Evolutionary conservation across 495 filamentous ascomycete genomes (phyloP).

Genomic region (Aspergillus carlsbadensis): DNA sequence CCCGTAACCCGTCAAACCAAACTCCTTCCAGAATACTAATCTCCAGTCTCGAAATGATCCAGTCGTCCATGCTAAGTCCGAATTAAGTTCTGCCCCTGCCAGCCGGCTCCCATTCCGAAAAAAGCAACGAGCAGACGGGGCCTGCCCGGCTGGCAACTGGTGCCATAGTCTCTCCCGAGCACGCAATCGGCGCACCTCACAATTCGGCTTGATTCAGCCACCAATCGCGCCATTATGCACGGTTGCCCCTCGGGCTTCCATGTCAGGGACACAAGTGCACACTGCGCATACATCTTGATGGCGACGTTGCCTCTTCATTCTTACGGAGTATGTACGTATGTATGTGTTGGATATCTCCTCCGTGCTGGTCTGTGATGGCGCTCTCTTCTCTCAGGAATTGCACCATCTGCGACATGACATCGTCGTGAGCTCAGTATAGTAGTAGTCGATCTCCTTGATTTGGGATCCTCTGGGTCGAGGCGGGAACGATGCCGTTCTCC

Average conservation of each 20-base stretch:
- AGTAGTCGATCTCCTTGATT: not conserved
- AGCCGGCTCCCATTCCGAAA: slow-evolving; percentile 7
- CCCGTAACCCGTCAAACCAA: too few species aligned
- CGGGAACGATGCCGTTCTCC: not conserved
- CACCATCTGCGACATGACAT: slow-evolving; percentile 5
- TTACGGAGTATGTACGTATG: too few species aligned
- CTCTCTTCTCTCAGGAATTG: not conserved
- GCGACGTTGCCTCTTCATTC: not conserved
- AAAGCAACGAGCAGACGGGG: not conserved
- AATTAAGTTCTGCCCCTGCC: not conserved
- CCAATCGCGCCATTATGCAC: slow-evolving; percentile 1
- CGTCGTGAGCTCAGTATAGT: not conserved
- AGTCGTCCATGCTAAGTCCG: not conserved
- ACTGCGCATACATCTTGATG: not conserved
- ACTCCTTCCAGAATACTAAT: not conserved
- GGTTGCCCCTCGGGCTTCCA: not conserved
- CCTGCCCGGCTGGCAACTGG: slow-evolving; percentile 2
- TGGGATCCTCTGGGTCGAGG: not conserved
- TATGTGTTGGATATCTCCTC: not conserved
- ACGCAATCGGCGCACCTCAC: slow-evolving; percentile 17
- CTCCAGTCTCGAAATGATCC: not conserved
- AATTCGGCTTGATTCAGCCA: not conserved
- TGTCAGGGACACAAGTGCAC: not conserved
- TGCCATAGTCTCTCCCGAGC: slow-evolving; percentile 32
- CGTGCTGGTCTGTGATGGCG: not conserved